phyloP scores from a whole-genome alignment of 306 rosid species.

The Quercus glauca region DNA sequence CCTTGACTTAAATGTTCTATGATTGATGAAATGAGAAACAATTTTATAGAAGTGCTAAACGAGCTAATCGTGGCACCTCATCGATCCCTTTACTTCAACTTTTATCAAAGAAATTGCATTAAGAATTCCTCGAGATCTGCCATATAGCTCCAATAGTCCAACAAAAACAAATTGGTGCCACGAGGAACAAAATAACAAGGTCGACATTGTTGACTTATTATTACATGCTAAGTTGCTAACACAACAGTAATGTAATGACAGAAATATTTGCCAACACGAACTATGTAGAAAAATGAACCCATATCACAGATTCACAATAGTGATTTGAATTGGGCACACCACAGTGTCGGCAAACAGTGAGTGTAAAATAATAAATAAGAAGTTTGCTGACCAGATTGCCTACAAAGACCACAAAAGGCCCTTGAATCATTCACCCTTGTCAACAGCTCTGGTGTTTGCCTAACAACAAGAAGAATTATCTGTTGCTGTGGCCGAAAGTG shows the following conservation, averaged over 20 bases:
- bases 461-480: conserved; percentile 23
- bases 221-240: background rate
- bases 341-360: conserved; percentile 10
- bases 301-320: background rate
- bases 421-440: conserved; percentile 27
- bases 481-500: conserved; percentile 64
- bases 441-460: conserved; percentile 29
- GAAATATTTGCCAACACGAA: background rate
- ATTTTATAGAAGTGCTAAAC: too few relatives aligned
- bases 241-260: background rate
- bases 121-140: background rate
- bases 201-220: background rate
- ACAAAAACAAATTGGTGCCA: background rate
- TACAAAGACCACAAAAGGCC: conserved; percentile 10
- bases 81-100: too few relatives aligned
- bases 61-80: too few relatives aligned
- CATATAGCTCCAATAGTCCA: too few relatives aligned
- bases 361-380: background rate
- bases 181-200: background rate
- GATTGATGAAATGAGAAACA: too few relatives aligned
- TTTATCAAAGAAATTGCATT: too few relatives aligned
- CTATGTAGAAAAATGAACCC: background rate
- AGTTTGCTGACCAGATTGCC: conserved; percentile 22
- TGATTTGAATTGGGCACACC: conserved; percentile 13
- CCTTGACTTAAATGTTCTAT: background rate